phyloP scores from a whole-genome alignment of 225 moss, liverwort and hornwort genomes.

The Pseudoscleropodium purum region DNA sequence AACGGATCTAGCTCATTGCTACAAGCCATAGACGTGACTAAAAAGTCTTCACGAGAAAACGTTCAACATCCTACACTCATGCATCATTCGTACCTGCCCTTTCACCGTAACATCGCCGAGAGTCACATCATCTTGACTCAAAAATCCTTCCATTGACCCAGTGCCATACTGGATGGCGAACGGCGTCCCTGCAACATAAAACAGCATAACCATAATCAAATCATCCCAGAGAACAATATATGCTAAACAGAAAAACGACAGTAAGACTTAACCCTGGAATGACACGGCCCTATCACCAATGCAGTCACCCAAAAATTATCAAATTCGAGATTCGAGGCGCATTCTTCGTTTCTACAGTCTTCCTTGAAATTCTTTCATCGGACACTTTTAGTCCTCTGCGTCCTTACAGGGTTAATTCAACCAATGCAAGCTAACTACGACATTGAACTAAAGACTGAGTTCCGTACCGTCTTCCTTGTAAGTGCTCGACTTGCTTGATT shows the following conservation, averaged over 20 bases:
- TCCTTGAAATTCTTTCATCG: not conserved
- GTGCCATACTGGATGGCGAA: slow-evolving; percentile 79
- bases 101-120: slow-evolving; percentile 66
- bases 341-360: not conserved
- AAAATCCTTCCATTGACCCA: slow-evolving; percentile 78
- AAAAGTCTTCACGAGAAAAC: not conserved
- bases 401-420: not conserved
- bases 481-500: slow-evolving; percentile 66
- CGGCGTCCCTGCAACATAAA: slow-evolving; percentile 41
- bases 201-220: not conserved
- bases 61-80: not conserved
- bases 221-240: not conserved
- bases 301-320: not conserved
- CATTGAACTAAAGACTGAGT: not conserved
- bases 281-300: not conserved
- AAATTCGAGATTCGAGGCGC: not conserved
- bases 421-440: not conserved
- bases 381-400: no score
- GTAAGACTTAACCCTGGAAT: not conserved
- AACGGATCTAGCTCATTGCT: not conserved
- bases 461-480: slow-evolving; percentile 74
- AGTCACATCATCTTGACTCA: slow-evolving; percentile 65
- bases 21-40: not conserved
- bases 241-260: not conserved
- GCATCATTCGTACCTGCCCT: slow-evolving; percentile 41